Percentiles rank a stretch among this genome's conserved stretches.
Evolutionary conservation across 805 yeast species (phyloP).

Genomic region (Grigorovia yakushimaensis): DNA sequence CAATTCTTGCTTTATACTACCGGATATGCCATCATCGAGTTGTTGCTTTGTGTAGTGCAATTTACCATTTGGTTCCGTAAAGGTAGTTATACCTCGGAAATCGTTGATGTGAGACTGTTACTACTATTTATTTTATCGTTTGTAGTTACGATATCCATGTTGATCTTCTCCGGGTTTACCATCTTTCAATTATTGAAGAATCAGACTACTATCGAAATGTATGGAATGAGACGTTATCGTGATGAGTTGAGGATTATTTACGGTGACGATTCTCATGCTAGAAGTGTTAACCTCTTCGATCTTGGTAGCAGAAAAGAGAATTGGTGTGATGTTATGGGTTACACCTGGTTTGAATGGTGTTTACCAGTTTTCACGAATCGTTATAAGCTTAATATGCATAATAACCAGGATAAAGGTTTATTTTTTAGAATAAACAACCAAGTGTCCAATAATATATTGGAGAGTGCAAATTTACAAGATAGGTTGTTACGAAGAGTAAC

Average conservation of each 20-base stretch:
- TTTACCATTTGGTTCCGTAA: conserved; percentile 40
- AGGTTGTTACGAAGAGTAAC: conserved; percentile 23
- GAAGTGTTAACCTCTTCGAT: conserved; percentile 61
- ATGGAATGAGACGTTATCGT: conserved; percentile 42
- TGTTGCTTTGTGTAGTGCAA: conserved; percentile 32
- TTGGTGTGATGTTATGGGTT: conserved; percentile 70
- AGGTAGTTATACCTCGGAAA: conserved; percentile 32
- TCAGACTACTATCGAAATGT: conserved; percentile 73
- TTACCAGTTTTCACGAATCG: conserved; percentile 40
- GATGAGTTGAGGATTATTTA: conserved; percentile 31
- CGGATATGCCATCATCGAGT: conserved; percentile 36
- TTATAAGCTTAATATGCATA: conserved; percentile 4
- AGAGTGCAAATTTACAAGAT: conserved; percentile 24
- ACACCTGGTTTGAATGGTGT: conserved; percentile 53
- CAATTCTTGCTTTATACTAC: conserved; percentile 57
- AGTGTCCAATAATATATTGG: conserved; percentile 35
- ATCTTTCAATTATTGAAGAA: conserved; percentile 52
- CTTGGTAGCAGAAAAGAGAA: conserved; percentile 50
- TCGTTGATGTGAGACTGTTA: conserved; percentile 49
- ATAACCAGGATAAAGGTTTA: conserved; percentile 36
- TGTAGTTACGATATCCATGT: conserved; percentile 47
- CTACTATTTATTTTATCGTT: conserved; percentile 47
- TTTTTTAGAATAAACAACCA: conserved; percentile 32
- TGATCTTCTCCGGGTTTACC: conserved; percentile 47
- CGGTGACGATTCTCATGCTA: conserved; percentile 22